Conservation (phyloP, 208 protist genomes). For the Balamuthia mandrillaris region DNA sequence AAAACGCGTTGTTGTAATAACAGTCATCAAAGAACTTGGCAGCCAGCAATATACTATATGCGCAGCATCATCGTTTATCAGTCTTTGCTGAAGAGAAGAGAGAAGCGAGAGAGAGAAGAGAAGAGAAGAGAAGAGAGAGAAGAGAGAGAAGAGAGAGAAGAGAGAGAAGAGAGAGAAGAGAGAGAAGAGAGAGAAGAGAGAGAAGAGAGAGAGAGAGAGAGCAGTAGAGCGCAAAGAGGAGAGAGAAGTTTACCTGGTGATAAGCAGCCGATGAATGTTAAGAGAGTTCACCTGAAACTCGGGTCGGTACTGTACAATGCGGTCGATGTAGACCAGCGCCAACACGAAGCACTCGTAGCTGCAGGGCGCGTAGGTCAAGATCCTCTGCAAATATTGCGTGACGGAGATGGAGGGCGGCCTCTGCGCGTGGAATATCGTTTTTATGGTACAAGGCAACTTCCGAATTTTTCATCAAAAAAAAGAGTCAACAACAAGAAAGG, state of each 20-base stretch:
- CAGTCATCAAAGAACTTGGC: slow-evolving; percentile 88
- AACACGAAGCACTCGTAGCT: slow-evolving; percentile 82
- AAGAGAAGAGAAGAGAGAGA: background rate
- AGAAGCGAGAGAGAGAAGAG: too few relatives aligned
- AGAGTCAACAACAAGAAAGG: background rate
- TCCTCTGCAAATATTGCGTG: slow-evolving; percentile 75
- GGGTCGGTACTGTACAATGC: slow-evolving; percentile 72
- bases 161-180: background rate
- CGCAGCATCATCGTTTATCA: too few relatives aligned
- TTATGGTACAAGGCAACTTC: background rate
- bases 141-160: background rate
- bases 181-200: background rate
- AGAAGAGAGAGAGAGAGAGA: background rate
- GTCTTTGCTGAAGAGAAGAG: too few relatives aligned
- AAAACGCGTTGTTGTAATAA: slow-evolving; percentile 88
- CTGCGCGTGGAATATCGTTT: slow-evolving; percentile 31
- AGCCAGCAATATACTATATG: slow-evolving; percentile 77
- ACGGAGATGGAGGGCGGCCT: slow-evolving; percentile 73
- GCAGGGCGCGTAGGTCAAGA: slow-evolving; percentile 78
- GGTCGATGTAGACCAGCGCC: slow-evolving; percentile 82
- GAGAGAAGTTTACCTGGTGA: slow-evolving; percentile 73
- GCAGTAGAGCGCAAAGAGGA: background rate
- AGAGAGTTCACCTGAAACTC: slow-evolving; percentile 79
- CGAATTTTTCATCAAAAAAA: background rate
- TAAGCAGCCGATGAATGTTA: slow-evolving; percentile 86